These are phyloP conservation scores for Jatropha curcas DNA, from an alignment of 345 rosid species.

Conservation along the genomic window DNA sequence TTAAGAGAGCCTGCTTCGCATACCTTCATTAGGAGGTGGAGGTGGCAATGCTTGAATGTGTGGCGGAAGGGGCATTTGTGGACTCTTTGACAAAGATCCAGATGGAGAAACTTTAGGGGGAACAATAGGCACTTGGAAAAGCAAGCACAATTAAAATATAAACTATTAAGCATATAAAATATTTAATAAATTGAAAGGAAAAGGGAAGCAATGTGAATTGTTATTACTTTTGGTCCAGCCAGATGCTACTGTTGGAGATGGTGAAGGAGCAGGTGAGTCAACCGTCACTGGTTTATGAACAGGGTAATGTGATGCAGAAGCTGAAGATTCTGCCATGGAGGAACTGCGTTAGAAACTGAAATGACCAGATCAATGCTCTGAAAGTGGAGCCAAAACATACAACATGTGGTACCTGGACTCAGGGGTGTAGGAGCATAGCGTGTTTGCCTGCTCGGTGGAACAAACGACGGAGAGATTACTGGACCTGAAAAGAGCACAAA, in stretches of 20 bases:
- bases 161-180: conserved; percentile 20
- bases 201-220: background rate
- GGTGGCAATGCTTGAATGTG: conserved; percentile 77
- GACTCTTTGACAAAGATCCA: conserved; percentile 47
- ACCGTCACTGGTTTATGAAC: conserved; percentile 36
- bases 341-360: conserved; percentile 23
- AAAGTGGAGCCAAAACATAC: conserved; percentile 8
- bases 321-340: conserved; percentile 33
- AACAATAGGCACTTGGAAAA: conserved; percentile 45
- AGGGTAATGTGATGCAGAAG: conserved; percentile 36
- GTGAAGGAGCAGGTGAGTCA: conserved; percentile 54
- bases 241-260: conserved; percentile 46
- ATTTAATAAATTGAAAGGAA: background rate
- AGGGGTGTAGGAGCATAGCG: conserved; percentile 51
- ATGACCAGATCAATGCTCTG: conserved; percentile 5
- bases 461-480: conserved; percentile 36
- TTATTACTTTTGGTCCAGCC: conserved; percentile 46
- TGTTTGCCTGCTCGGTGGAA: conserved; percentile 33
- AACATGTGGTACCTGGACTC: conserved; percentile 49
- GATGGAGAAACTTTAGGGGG: conserved; percentile 47
- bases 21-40: conserved; percentile 96
- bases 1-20: background rate
- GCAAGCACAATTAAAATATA: conserved; percentile 35
- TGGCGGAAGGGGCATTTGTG: conserved; percentile 56
- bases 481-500: conserved; percentile 49